Percentiles rank a stretch among this genome's conserved stretches.
phyloP scores from a whole-genome alignment of 257 asterid genomes.

The Solanum okadae region DNA sequence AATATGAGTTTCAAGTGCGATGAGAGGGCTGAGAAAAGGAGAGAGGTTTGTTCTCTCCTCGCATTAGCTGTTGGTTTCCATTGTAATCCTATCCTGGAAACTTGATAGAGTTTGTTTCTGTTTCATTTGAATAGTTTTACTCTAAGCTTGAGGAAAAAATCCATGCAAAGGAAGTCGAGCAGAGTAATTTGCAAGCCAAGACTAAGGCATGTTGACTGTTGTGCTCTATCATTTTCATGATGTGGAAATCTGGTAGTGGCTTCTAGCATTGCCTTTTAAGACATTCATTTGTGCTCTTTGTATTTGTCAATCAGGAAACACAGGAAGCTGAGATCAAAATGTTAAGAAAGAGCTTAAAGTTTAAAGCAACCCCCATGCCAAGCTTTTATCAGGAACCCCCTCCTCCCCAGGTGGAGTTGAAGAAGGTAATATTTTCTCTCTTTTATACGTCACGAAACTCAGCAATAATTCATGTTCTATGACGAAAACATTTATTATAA shows the following conservation, averaged over 20 bases:
- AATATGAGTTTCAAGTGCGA: constrained; percentile 17
- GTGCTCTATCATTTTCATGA: neutral
- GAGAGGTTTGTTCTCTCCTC: constrained; percentile 10
- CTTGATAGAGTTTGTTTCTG: neutral
- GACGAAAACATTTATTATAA: neutral
- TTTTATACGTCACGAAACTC: neutral
- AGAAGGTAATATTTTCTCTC: constrained; percentile 42
- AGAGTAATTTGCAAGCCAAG: constrained; percentile 49
- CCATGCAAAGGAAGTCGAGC: constrained; percentile 73
- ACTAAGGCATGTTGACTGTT: constrained; percentile 31
- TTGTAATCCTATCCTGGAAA: neutral
- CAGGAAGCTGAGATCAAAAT: constrained; percentile 68
- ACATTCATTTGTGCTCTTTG: constrained; percentile 1
- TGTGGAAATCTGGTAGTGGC: neutral
- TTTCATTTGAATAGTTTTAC: constrained; percentile 41
- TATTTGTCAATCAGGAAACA: constrained; percentile 37
- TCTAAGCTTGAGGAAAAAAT: constrained; percentile 74
- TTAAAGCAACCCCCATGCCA: constrained; percentile 88
- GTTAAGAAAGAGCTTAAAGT: constrained; percentile 58
- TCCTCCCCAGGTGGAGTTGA: constrained; percentile 64
- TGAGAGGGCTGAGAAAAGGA: constrained; percentile 23
- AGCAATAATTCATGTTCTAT: neutral
- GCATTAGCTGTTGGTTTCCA: neutral
- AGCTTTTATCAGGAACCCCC: constrained; percentile 80
- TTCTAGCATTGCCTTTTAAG: neutral